phyloP scores from a whole-genome alignment of 371 early-diverging fungal species.

The Entomophthora muscae region DNA sequence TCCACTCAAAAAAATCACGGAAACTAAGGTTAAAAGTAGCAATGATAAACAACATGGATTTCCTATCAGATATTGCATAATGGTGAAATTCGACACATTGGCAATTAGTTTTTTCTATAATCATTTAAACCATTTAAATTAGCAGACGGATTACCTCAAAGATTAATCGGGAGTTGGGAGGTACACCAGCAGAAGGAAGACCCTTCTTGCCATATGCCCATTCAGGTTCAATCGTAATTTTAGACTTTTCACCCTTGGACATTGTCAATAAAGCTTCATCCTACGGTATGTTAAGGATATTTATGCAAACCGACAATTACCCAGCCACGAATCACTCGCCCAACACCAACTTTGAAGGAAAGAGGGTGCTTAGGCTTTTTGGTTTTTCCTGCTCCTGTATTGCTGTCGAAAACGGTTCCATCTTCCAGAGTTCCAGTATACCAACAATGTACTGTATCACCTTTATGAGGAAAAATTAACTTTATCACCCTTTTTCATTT shows the following conservation, averaged over 20 bases:
- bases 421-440: slow-evolving; percentile 40
- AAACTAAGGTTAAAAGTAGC: too few species aligned
- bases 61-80: too few species aligned
- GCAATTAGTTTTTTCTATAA: too few species aligned
- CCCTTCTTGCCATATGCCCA: slow-evolving; percentile 39
- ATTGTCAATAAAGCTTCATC: slow-evolving; percentile 33
- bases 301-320: background rate
- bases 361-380: slow-evolving; percentile 30
- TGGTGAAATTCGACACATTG: too few species aligned
- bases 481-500: slow-evolving; percentile 34
- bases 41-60: too few species aligned
- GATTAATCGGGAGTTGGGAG: slow-evolving; percentile 24
- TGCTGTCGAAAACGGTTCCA: slow-evolving; percentile 43
- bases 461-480: slow-evolving; percentile 7
- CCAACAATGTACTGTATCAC: slow-evolving; percentile 16
- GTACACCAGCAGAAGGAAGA: slow-evolving; percentile 22
- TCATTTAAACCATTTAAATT: too few species aligned
- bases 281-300: background rate
- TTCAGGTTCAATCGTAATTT: slow-evolving; percentile 25
- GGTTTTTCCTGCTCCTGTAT: slow-evolving; percentile 20
- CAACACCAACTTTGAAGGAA: slow-evolving; percentile 29
- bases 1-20: too few species aligned
- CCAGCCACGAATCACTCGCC: slow-evolving; percentile 28
- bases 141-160: slow-evolving; percentile 9
- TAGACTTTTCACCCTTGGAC: slow-evolving; percentile 31